A percentile compares a stretch with the other conserved stretches of the same genome.
phyloP scores from a whole-genome alignment of 2,329 filamentous ascomycete genomes.

The Pseudopithomyces maydicus region DNA sequence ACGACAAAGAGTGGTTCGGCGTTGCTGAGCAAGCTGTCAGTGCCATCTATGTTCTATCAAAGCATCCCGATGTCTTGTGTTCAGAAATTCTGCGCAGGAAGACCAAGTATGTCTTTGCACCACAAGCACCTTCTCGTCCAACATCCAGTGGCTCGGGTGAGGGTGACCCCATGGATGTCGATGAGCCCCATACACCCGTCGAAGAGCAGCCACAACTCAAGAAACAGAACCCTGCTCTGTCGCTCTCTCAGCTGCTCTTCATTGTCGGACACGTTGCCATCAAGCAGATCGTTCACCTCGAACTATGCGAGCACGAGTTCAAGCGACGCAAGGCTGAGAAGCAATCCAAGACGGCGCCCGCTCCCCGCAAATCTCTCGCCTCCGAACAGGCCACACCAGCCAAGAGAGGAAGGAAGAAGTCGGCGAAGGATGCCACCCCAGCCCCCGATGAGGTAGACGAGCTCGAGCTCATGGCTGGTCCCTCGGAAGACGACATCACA shows the following conservation, averaged over 20 bases:
- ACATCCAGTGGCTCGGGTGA: slow-evolving; percentile 37
- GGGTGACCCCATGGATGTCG: slow-evolving; percentile 32
- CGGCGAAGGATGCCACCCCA: slow-evolving; percentile 50
- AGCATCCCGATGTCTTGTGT: slow-evolving; percentile 91
- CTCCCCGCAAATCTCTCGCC: slow-evolving; percentile 37
- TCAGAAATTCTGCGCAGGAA: slow-evolving; percentile 88
- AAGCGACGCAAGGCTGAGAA: slow-evolving; percentile 93
- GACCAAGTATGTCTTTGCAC: slow-evolving; percentile 78
- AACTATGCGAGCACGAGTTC: slow-evolving; percentile 97
- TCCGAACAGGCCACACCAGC: slow-evolving; percentile 37
- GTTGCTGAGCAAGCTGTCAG: slow-evolving; percentile 95
- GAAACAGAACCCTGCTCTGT: slow-evolving; percentile 72
- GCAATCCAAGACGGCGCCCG: slow-evolving; percentile 65
- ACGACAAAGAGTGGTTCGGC: slow-evolving; percentile 92
- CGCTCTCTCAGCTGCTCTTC: slow-evolving; percentile 88
- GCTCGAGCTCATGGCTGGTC: slow-evolving; percentile 93
- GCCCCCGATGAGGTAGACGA: slow-evolving; percentile 75
- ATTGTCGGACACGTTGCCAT: slow-evolving; percentile 96
- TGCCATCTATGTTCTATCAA: slow-evolving; percentile 91
- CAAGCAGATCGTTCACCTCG: slow-evolving; percentile 98
- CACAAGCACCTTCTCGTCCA: slow-evolving; percentile 50
- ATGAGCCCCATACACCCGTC: slow-evolving; percentile 24
- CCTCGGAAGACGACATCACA: slow-evolving; percentile 91
- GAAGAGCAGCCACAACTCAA: slow-evolving; percentile 32
- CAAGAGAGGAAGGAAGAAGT: slow-evolving; percentile 50